These are phyloP conservation scores for Hypoxylon subgilvum DNA, from an alignment of 495 filamentous ascomycete genomes.

Conservation along the genomic window DNA sequence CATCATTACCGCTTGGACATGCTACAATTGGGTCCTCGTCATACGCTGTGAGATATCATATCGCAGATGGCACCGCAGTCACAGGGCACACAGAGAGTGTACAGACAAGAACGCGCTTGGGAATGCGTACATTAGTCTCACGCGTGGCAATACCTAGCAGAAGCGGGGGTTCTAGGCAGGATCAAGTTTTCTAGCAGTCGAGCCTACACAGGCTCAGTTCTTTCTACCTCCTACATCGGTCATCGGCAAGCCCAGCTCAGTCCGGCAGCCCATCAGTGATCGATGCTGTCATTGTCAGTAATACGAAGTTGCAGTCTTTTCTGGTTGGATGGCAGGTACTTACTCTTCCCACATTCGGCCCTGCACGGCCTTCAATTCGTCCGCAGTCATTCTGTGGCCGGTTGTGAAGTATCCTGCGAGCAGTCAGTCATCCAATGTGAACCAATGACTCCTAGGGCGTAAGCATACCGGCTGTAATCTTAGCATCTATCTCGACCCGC, in stretches of 20 bases:
- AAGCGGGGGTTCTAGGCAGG: conserved; percentile 29
- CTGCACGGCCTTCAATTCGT: conserved; percentile 82
- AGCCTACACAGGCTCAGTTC: conserved; percentile 22
- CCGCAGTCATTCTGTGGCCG: conserved; percentile 84
- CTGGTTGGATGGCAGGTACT: conserved; percentile 43
- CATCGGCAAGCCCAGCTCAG: conserved; percentile 20
- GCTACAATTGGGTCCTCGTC: conserved; percentile 35
- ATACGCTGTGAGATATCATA: conserved; percentile 24
- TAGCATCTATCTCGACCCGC: conserved; percentile 96
- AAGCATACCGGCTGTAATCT: conserved; percentile 93
- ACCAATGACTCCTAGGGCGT: conserved; percentile 24
- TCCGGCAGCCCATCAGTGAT: conserved; percentile 45
- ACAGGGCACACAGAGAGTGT: conserved; percentile 23
- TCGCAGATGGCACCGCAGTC: conserved; percentile 31
- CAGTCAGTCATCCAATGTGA: conserved; percentile 32
- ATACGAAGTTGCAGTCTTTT: conserved; percentile 25
- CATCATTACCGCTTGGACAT: conserved; percentile 35
- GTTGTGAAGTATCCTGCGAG: conserved; percentile 76
- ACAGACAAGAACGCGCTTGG: conserved; percentile 27
- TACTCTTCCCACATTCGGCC: conserved; percentile 93
- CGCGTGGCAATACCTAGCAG: conserved; percentile 36
- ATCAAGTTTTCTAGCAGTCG: conserved; percentile 36
- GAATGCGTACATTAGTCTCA: conserved; percentile 37
- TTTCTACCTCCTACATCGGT: conserved; percentile 28
- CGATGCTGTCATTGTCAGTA: conserved; percentile 50